Evolutionary conservation across 768 basidiomycete species (phyloP), one percentile per base, ranked within the genome.

Genomic region (Leccinum olivaceopallidum): DNA sequence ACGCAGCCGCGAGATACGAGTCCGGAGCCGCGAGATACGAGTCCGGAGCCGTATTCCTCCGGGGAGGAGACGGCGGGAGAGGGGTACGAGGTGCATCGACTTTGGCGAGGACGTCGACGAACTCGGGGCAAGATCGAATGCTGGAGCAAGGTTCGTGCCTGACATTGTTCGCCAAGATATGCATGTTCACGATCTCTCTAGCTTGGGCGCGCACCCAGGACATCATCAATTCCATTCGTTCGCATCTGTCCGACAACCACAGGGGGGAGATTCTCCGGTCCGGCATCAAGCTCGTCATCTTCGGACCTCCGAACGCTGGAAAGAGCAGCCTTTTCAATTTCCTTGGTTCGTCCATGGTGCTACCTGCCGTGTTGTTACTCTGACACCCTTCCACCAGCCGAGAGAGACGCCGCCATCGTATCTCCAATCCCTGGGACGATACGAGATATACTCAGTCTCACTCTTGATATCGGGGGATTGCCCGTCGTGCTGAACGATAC

Each of bases 281-380:
- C 1, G 95, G 94, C 3, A 83, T 95, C 53, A 86, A 85, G 50
- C 78, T 96, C 13, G 88, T 91, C 13, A 95, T 97, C 42, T 94
- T 95, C 68, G 94, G 94, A 1, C 92, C 94, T 24, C 92, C 94
- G 0, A 97, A 97, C 67, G 93, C 90, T 2, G 95, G 94, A n/a
- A 97, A 96, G 76, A 94, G 92, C 68, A 92, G 88, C 67, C 72
- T 94, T 20, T 80, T 94, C 52, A 96, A 96, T 68, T 93, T 87
- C 70, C 78, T 96, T 13, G 90, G 94, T 88, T 65, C 14, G 75
- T 66, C 36, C 12, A 42, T 48, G 1, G 28, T 6, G 51, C 44
- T 18, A 12, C 22, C 37, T 1, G 51, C 36, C n/a, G 8, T 16
- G 20, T 36, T 10, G n/a, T 22, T 1, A 12, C 2, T 44, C 34